Conservation (phyloP, 2,329 filamentous ascomycete genomes). For the Gnomoniopsis sp. region DNA sequence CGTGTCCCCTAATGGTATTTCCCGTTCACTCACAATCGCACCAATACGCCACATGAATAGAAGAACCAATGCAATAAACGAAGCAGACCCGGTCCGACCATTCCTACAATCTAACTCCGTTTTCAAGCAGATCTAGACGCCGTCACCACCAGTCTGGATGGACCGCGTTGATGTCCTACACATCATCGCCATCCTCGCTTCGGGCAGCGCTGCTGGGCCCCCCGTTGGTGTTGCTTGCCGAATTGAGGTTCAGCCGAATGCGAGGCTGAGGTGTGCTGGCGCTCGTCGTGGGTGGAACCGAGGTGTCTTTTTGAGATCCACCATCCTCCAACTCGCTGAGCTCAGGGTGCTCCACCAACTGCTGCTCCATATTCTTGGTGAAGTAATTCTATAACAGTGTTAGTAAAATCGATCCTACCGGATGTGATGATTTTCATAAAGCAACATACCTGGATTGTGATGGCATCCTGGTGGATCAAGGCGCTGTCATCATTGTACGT, state of each 20-base stretch:
- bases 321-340: slow-evolving; percentile 53
- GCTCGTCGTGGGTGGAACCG: slow-evolving; percentile 51
- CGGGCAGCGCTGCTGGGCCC: slow-evolving; percentile 14
- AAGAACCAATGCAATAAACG: slow-evolving; percentile 10
- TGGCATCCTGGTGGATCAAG: slow-evolving; percentile 86
- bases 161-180: background rate
- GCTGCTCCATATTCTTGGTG: slow-evolving; percentile 49
- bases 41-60: slow-evolving; percentile 15
- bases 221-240: slow-evolving; percentile 25
- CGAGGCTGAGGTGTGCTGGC: slow-evolving; percentile 65
- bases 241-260: slow-evolving; percentile 64
- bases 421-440: slow-evolving; percentile 24
- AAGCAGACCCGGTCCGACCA: background rate
- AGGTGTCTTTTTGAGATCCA: slow-evolving; percentile 36
- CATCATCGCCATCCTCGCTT: slow-evolving; percentile 17
- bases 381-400: slow-evolving; percentile 52
- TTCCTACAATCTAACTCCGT: slow-evolving; percentile 10
- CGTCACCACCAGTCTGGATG: background rate
- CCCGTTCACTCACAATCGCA: slow-evolving; percentile 10
- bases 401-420: slow-evolving; percentile 23
- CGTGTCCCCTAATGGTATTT: slow-evolving; percentile 17
- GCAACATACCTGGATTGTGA: slow-evolving; percentile 75
- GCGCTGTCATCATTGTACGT: slow-evolving; percentile 97
- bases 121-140: background rate
- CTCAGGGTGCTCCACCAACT: slow-evolving; percentile 51